These are phyloP conservation scores for Narthecium ossifragum DNA, from an alignment of 106 monocot genomes.

Conservation along the genomic window DNA sequence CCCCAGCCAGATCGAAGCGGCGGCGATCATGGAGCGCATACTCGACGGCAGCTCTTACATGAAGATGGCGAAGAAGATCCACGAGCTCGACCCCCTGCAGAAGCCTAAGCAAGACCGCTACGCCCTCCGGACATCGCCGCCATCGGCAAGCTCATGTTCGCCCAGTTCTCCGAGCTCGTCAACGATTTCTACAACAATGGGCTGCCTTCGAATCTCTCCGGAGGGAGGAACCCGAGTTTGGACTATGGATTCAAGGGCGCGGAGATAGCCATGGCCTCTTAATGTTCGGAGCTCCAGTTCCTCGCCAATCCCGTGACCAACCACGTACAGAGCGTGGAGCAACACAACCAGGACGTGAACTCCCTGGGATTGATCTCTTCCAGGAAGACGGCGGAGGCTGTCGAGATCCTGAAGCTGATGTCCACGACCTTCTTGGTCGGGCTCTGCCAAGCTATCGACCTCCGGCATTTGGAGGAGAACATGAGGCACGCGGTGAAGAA, in stretches of 20 bases:
- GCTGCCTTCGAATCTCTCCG: conserved; percentile 35
- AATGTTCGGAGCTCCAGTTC: conserved; percentile 67
- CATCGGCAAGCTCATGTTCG: conserved; percentile 76
- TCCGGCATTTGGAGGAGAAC: conserved; percentile 48
- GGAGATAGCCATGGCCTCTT: conserved; percentile 69
- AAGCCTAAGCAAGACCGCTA: too few species aligned
- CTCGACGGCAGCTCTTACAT: too few species aligned
- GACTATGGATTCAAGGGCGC: conserved; percentile 68
- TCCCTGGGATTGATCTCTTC: conserved; percentile 57
- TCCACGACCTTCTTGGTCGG: conserved; percentile 30
- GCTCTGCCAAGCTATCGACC: conserved; percentile 36
- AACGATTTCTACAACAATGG: conserved; percentile 60
- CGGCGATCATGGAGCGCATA: too few species aligned
- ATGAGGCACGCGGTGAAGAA: conserved; percentile 32
- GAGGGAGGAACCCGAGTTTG: conserved; percentile 33
- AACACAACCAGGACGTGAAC: conserved; percentile 78
- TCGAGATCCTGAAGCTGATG: conserved; percentile 64
- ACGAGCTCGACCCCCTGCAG: too few species aligned
- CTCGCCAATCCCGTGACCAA: conserved; percentile 61
- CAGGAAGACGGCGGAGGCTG: conserved; percentile 56
- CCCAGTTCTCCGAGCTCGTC: conserved; percentile 72
- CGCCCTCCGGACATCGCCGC: too few species aligned
- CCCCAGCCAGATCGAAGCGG: too few species aligned
- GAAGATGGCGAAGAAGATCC: too few species aligned
- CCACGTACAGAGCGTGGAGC: conserved; percentile 72